These are phyloP conservation scores for Vaccinium macrocarpon DNA, from an alignment of 148 eudicot species.

Conservation along the genomic window DNA sequence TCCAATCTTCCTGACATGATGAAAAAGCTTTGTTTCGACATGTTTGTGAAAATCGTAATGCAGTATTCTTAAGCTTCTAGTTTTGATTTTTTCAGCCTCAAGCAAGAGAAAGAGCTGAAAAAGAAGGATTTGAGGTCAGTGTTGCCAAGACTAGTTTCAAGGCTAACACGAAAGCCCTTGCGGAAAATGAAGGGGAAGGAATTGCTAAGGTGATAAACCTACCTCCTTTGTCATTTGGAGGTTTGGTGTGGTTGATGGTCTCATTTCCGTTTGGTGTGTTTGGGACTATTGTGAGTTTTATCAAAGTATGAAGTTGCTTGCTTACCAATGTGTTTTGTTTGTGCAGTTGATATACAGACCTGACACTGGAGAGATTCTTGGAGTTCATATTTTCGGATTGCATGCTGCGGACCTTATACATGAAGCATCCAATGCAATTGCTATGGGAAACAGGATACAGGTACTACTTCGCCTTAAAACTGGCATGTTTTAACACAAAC, in stretches of 20 bases:
- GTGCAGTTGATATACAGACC: constrained; percentile 95
- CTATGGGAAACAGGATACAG: constrained; percentile 88
- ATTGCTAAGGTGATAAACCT: constrained; percentile 75
- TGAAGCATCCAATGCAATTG: constrained; percentile 97
- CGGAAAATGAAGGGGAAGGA: constrained; percentile 99
- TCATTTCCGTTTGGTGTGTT: not conserved
- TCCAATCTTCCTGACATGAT: not conserved
- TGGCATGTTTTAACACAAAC: not conserved
- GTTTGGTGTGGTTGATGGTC: not conserved
- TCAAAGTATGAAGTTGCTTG: not conserved
- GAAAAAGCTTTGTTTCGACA: not conserved
- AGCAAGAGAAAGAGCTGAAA: constrained; percentile 94
- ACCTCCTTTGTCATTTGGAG: not conserved
- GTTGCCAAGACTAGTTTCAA: constrained; percentile 97
- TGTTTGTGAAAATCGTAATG: not conserved
- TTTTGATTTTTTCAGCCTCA: constrained; percentile 63
- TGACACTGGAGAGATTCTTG: constrained; percentile 97
- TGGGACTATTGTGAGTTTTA: not conserved
- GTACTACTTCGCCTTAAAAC: constrained; percentile 27
- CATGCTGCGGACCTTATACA: constrained; percentile 99
- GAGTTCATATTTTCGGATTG: constrained; percentile 94
- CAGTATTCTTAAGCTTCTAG: not conserved
- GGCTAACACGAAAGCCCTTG: constrained; percentile 98
- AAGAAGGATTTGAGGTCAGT: constrained; percentile 85
- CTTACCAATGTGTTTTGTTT: constrained; percentile 12